phyloP scores from a whole-genome alignment of 139 green algal genomes.

The Chlorella sp. region DNA sequence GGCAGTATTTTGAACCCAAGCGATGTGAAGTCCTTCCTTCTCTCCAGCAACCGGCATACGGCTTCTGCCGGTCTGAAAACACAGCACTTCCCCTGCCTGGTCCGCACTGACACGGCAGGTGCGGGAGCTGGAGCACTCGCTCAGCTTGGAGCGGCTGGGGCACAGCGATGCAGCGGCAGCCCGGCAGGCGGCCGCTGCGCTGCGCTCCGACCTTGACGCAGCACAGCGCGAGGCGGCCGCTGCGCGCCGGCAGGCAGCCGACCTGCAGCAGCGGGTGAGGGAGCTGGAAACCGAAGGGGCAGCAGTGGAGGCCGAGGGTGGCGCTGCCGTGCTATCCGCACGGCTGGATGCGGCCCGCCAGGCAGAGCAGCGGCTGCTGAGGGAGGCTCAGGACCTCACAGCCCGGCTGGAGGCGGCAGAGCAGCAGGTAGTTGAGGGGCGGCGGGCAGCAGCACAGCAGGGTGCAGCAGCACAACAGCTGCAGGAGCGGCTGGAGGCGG shows the following conservation, averaged over 20 bases:
- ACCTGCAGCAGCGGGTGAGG: conserved; percentile 15
- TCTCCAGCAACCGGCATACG: too few relatives aligned
- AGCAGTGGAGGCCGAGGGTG: background rate
- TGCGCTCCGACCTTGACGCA: background rate
- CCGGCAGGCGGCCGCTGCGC: background rate
- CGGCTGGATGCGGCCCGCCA: conserved; percentile 10
- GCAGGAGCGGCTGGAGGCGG: conserved; percentile 6
- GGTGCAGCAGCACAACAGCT: background rate
- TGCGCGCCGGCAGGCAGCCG: background rate
- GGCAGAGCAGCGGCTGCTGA: conserved; percentile 29
- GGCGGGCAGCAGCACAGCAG: background rate
- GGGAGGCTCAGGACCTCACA: conserved; percentile 15
- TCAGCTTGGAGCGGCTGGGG: conserved; percentile 7
- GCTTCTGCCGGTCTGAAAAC: too few relatives aligned
- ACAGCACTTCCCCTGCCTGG: too few relatives aligned
- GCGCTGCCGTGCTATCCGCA: background rate
- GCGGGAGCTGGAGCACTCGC: conserved; percentile 18
- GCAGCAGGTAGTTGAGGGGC: background rate
- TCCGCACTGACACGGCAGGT: conserved; percentile 9
- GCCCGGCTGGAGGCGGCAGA: background rate
- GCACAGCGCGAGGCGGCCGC: background rate
- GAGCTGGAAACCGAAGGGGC: background rate
- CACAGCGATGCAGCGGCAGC: background rate
- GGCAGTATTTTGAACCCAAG: too few relatives aligned
- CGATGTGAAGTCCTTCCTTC: too few relatives aligned